These are phyloP conservation scores for Podaxis sp. DNA, from an alignment of 768 basidiomycete genomes.

Conservation along the genomic window DNA sequence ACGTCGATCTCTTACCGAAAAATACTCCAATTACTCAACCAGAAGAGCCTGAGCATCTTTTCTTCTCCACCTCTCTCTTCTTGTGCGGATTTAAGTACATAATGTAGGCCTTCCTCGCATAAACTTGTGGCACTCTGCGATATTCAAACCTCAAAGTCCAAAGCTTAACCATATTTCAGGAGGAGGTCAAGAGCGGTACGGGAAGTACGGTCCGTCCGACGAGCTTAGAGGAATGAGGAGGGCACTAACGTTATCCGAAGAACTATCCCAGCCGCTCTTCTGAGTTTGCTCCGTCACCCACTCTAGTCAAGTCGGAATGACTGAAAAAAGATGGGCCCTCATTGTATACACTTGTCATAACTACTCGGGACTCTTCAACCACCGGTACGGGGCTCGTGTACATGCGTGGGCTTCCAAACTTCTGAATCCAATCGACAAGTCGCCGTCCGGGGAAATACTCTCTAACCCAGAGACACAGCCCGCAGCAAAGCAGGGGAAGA, in stretches of 20 bases:
- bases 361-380: conserved; percentile 9
- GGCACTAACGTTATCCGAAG: neutral
- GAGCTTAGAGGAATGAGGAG: neutral
- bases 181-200: neutral
- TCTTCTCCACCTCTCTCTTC: neutral
- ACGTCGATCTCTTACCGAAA: conserved; percentile 11
- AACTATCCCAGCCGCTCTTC: neutral
- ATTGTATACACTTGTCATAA: neutral
- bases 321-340: neutral
- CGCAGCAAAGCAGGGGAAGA: too few relatives aligned
- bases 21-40: conserved; percentile 3
- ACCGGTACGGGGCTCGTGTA: neutral
- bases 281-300: neutral
- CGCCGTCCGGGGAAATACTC: neutral
- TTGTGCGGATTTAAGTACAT: neutral
- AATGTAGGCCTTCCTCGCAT: neutral
- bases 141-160: neutral
- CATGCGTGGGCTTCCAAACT: neutral
- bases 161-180: neutral
- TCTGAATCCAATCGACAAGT: neutral
- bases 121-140: neutral
- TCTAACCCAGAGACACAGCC: neutral
- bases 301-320: neutral
- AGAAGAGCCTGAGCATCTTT: too few relatives aligned
- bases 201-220: neutral